Evolutionary conservation across 306 rosid species (phyloP).

Genomic region (Heteromeles arbutifolia): DNA sequence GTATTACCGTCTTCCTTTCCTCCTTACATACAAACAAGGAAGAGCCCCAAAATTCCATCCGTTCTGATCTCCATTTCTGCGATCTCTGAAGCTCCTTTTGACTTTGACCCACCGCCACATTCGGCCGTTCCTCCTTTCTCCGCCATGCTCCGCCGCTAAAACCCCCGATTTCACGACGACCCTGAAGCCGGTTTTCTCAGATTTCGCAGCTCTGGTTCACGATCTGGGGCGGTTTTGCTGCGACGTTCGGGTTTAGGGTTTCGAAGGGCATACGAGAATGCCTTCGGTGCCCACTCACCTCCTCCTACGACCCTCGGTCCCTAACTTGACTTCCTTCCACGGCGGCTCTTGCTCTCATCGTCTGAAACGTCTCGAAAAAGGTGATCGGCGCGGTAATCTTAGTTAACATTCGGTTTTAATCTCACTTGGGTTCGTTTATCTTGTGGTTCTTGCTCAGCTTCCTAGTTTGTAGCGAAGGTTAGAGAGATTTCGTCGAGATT

Average conservation of each 20-base stretch:
- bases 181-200: neutral
- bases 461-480: neutral
- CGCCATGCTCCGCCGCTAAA: neutral
- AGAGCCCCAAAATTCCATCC: too few relatives aligned
- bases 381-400: slow-evolving; percentile 94
- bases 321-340: slow-evolving; percentile 41
- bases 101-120: neutral
- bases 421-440: neutral
- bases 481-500: neutral
- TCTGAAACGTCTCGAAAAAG: slow-evolving; percentile 60
- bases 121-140: neutral
- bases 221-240: slow-evolving; percentile 9
- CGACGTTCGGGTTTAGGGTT: slow-evolving; percentile 27
- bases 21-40: neutral
- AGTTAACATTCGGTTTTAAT: slow-evolving; percentile 46
- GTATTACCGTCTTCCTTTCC: neutral
- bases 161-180: neutral
- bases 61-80: neutral
- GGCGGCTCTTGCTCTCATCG: slow-evolving; percentile 66
- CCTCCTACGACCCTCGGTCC: slow-evolving; percentile 29
- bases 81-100: neutral
- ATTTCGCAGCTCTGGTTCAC: slow-evolving; percentile 5
- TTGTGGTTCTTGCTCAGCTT: neutral
- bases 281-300: slow-evolving; percentile 45
- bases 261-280: slow-evolving; percentile 81